These are phyloP conservation scores for Casaregolazyma suthepensis DNA, from an alignment of 1,139 yeast species.

Conservation along the genomic window DNA sequence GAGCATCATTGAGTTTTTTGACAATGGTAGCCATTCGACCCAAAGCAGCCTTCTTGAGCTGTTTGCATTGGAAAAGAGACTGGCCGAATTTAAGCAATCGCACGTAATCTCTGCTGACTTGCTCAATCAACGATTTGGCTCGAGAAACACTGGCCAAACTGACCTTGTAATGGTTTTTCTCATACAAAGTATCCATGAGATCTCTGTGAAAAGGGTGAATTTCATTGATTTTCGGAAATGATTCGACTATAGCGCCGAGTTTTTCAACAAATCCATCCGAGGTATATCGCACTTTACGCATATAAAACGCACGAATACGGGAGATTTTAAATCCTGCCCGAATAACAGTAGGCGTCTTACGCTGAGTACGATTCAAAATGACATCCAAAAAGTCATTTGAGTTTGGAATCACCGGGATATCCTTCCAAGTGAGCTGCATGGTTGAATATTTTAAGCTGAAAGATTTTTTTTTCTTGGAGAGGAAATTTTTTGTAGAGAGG, in stretches of 20 bases:
- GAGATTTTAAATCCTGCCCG: conserved; percentile 95
- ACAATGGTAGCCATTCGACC: conserved; percentile 99
- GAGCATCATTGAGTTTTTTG: conserved; percentile 90
- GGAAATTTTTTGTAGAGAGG: not conserved
- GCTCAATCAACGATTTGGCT: conserved; percentile 91
- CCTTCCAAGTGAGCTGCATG: conserved; percentile 98
- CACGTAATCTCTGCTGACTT: conserved; percentile 90
- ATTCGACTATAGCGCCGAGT: conserved; percentile 72
- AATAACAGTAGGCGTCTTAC: conserved; percentile 97
- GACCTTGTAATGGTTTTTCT: conserved; percentile 95
- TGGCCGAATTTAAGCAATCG: conserved; percentile 95
- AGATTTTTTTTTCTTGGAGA: conserved; percentile 9
- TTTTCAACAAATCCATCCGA: conserved; percentile 95
- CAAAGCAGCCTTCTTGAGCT: conserved; percentile 93
- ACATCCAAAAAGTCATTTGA: conserved; percentile 93
- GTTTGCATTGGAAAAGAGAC: conserved; percentile 96
- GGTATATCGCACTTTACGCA: conserved; percentile 95
- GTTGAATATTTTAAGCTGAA: conserved; percentile 10
- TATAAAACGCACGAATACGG: conserved; percentile 95
- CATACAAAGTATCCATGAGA: conserved; percentile 94
- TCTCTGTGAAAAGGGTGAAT: conserved; percentile 98
- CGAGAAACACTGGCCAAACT: conserved; percentile 93
- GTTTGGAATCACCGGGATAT: conserved; percentile 90
- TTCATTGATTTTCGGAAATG: conserved; percentile 95
- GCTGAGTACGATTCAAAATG: conserved; percentile 92